A percentile compares a stretch with the other conserved stretches of the same genome.
phyloP scores from a whole-genome alignment of 306 rosid genomes.

The Phaseolus lunatus region DNA sequence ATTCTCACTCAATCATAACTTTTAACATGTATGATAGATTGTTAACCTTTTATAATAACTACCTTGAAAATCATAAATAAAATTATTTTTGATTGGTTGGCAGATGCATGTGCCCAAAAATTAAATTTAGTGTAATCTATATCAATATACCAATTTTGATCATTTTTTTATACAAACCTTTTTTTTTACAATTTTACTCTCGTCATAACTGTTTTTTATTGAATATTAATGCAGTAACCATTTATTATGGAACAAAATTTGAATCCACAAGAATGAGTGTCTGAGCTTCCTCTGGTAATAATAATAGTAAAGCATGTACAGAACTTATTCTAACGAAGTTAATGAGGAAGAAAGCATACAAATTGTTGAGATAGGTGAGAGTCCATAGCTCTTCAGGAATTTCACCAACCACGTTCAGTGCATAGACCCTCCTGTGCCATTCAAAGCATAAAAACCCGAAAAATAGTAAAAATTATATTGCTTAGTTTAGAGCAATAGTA shows the following conservation, averaged over 20 bases:
- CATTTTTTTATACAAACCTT: too few relatives aligned
- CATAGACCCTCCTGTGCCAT: conserved; percentile 66
- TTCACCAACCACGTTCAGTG: conserved; percentile 52
- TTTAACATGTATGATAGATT: too few relatives aligned
- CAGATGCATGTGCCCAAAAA: background rate
- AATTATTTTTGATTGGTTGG: too few relatives aligned
- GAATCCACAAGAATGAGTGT: too few relatives aligned
- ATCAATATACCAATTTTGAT: background rate
- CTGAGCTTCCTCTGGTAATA: too few relatives aligned
- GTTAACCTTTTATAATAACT: too few relatives aligned
- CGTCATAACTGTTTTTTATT: too few relatives aligned
- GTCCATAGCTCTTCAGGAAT: conserved; percentile 84
- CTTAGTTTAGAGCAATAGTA: too few relatives aligned
- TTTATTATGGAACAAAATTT: too few relatives aligned
- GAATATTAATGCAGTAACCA: too few relatives aligned
- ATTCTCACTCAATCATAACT: too few relatives aligned
- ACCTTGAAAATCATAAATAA: background rate
- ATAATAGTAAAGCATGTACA: background rate
- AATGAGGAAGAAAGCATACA: conserved; percentile 58
- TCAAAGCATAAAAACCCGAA: background rate
- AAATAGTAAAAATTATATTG: background rate
- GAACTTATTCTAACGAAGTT: background rate
- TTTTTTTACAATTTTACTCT: too few relatives aligned
- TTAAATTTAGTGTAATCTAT: background rate
- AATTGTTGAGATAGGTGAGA: conserved; percentile 62